These are phyloP conservation scores for Onygenales sp. DNA, from an alignment of 2,329 filamentous ascomycete genomes.

Conservation along the genomic window DNA sequence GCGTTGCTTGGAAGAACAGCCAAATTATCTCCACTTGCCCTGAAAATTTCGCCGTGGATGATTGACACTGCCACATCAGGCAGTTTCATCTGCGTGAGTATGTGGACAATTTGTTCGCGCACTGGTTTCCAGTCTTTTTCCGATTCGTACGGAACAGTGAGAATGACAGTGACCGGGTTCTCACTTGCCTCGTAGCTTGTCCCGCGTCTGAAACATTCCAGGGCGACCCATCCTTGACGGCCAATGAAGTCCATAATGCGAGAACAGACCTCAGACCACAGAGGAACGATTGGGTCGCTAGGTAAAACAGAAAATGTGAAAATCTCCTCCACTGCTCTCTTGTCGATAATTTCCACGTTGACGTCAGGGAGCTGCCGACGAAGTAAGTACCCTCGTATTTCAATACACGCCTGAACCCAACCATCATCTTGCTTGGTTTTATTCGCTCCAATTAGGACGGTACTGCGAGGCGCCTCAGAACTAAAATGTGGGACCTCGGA, in stretches of 20 bases:
- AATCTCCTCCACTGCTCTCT: neutral
- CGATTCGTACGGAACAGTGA: constrained; percentile 5
- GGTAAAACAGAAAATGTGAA: neutral
- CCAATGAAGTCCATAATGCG: neutral
- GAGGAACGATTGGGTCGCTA: constrained; percentile 1
- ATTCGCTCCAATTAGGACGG: neutral
- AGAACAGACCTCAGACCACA: neutral
- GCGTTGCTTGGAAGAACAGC: neutral
- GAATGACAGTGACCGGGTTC: constrained; percentile 3
- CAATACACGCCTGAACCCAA: neutral
- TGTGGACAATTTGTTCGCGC: neutral
- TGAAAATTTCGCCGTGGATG: neutral
- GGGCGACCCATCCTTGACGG: neutral
- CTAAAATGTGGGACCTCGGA: neutral
- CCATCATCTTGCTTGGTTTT: neutral
- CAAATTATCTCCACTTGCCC: neutral
- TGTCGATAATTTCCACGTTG: neutral
- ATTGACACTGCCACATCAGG: neutral
- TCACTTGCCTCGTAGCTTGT: neutral
- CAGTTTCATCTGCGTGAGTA: neutral
- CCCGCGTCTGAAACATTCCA: constrained; percentile 1
- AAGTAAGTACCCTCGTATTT: neutral
- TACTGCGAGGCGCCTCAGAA: neutral
- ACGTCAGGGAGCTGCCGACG: neutral
- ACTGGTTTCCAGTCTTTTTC: neutral